Evolutionary conservation across 1,284 basidiomycete species (phyloP).

Genomic region (Neotropicomus parvogracilis): DNA sequence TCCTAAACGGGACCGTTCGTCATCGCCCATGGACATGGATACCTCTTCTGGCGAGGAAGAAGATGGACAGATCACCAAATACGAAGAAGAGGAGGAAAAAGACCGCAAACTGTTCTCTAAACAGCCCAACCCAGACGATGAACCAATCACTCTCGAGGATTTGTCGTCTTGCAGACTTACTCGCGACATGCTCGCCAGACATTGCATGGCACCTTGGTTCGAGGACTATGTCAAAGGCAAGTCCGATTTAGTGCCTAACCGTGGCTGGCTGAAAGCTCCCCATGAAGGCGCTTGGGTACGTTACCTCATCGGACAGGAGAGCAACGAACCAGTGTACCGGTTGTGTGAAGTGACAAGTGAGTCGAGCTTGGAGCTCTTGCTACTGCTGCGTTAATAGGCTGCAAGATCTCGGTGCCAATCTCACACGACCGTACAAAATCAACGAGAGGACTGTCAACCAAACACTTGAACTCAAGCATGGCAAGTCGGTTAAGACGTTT

Average conservation of each 20-base stretch:
- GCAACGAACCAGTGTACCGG: conserved; percentile 68
- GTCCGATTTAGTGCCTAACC: conserved; percentile 15
- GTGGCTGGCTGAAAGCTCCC: conserved; percentile 10
- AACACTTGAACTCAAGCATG: conserved; percentile 68
- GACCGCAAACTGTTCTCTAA: conserved; percentile 51
- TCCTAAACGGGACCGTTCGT: conserved; percentile 64
- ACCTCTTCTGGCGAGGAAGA: conserved; percentile 69
- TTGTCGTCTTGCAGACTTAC: conserved; percentile 58
- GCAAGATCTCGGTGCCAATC: conserved; percentile 41
- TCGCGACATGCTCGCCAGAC: conserved; percentile 61
- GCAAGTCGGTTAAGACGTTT: conserved; percentile 55
- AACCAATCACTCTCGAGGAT: conserved; percentile 51
- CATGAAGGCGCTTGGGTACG: conserved; percentile 74
- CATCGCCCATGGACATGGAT: conserved; percentile 77
- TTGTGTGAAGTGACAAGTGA: conserved; percentile 75
- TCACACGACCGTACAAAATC: conserved; percentile 70
- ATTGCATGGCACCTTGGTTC: conserved; percentile 71
- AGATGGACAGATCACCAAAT: conserved; percentile 68
- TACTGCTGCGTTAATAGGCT: conserved; percentile 9
- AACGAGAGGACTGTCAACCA: conserved; percentile 63
- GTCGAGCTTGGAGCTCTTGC: conserved; percentile 30
- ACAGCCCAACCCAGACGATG: conserved; percentile 46
- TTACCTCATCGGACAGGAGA: conserved; percentile 61
- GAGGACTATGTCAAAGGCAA: conserved; percentile 72
- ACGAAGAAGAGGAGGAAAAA: conserved; percentile 67